phyloP scores from a whole-genome alignment of 768 basidiomycete genomes.

The Candolleomyces efflorescens region DNA sequence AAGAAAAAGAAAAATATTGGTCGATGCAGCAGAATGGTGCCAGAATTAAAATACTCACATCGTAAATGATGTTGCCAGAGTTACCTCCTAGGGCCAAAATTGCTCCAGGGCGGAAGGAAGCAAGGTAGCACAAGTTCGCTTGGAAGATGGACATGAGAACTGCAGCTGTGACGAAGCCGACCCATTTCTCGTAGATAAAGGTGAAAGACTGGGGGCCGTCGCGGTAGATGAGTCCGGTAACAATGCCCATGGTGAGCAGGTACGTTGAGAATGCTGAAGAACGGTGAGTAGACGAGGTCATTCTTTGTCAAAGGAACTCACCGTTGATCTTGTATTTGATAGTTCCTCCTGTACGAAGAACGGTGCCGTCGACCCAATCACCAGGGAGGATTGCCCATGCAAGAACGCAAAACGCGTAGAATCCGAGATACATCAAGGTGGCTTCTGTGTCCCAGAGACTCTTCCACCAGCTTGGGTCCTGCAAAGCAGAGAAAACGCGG shows the following conservation, averaged over 20 bases:
- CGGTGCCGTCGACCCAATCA: constrained; percentile 65
- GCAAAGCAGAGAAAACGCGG: constrained; percentile 42
- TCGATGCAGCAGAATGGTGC: not conserved
- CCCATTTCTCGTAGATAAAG: constrained; percentile 88
- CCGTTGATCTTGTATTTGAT: constrained; percentile 95
- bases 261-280: constrained; percentile 82
- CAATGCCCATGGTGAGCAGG: constrained; percentile 73
- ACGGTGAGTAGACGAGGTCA: not conserved
- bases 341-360: constrained; percentile 69
- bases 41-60: constrained; percentile 51
- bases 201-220: constrained; percentile 80
- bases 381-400: constrained; percentile 80
- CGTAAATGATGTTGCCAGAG: constrained; percentile 81
- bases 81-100: constrained; percentile 93
- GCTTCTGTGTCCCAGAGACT: constrained; percentile 84
- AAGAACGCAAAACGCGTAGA: constrained; percentile 86
- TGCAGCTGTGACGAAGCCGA: constrained; percentile 83
- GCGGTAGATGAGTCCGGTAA: constrained; percentile 63
- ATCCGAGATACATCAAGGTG: constrained; percentile 68
- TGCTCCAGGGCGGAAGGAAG: constrained; percentile 64
- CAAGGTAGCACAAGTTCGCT: constrained; percentile 62
- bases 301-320: constrained; percentile 28
- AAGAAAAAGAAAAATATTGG: not conserved
- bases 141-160: constrained; percentile 76
- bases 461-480: constrained; percentile 58